phyloP scores from a whole-genome alignment of 108 stramenopile species.

The Cyclotella sp. region DNA sequence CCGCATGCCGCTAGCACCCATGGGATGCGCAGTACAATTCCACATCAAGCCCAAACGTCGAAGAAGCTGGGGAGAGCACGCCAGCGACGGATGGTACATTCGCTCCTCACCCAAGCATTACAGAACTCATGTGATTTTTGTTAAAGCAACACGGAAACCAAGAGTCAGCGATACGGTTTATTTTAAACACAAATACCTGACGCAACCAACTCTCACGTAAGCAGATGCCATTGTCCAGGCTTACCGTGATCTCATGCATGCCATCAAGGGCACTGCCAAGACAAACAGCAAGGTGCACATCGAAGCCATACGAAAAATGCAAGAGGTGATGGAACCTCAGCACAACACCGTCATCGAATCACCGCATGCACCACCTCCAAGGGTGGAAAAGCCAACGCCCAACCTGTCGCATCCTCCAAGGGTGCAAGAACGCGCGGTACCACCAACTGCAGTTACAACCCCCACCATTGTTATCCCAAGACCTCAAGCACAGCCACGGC shows the following conservation, averaged over 20 bases:
- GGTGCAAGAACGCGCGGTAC: too few species aligned
- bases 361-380: too few species aligned
- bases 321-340: not conserved
- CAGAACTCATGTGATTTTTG: constrained; percentile 20
- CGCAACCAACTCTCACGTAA: constrained; percentile 24
- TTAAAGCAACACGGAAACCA: constrained; percentile 16
- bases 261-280: not conserved
- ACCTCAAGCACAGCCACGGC: too few species aligned
- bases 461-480: too few species aligned
- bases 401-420: not conserved
- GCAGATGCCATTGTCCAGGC: constrained; percentile 28
- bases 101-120: constrained; percentile 26
- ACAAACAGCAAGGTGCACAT: too few species aligned
- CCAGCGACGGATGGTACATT: constrained; percentile 35
- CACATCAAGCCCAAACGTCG: constrained; percentile 35
- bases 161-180: constrained; percentile 31
- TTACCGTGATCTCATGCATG: not conserved
- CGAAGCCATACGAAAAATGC: not conserved
- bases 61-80: constrained; percentile 21
- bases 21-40: too few species aligned
- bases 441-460: too few species aligned
- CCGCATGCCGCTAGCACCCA: too few species aligned
- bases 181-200: constrained; percentile 36
- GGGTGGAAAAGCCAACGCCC: not conserved
- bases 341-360: not conserved